Percentiles rank a stretch among this genome's conserved stretches.
These are phyloP conservation scores for Pyrus betulifolia DNA, from an alignment of 306 rosid genomes.

Conservation along the genomic window DNA sequence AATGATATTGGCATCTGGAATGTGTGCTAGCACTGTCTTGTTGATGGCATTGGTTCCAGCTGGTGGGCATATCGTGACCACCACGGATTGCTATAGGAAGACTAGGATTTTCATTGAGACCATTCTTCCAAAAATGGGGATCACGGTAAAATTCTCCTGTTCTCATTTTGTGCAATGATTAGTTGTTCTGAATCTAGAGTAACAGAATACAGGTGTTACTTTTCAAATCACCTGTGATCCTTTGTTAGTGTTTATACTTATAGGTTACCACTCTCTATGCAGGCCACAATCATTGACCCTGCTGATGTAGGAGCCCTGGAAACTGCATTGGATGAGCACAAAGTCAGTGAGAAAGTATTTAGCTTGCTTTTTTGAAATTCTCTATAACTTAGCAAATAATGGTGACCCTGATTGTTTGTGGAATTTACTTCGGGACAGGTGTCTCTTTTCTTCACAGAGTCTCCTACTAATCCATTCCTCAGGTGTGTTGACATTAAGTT, in stretches of 20 bases:
- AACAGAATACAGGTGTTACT: not conserved
- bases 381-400: not conserved
- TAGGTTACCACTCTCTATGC: slow-evolving; percentile 15
- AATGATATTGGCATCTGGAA: slow-evolving; percentile 83
- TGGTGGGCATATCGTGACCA: slow-evolving; percentile 93
- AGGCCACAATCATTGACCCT: slow-evolving; percentile 84
- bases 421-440: slow-evolving; percentile 45
- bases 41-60: slow-evolving; percentile 89
- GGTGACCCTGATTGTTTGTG: slow-evolving; percentile 5
- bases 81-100: slow-evolving; percentile 94
- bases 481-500: slow-evolving; percentile 88
- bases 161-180: not conserved
- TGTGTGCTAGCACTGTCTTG: slow-evolving; percentile 81
- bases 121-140: slow-evolving; percentile 87
- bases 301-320: slow-evolving; percentile 71
- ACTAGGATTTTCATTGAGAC: slow-evolving; percentile 85
- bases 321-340: slow-evolving; percentile 60
- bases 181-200: not conserved
- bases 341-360: slow-evolving; percentile 40
- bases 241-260: slow-evolving; percentile 9
- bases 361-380: not conserved
- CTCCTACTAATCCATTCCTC: slow-evolving; percentile 95
- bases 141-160: slow-evolving; percentile 44
- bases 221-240: not conserved
- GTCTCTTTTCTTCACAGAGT: slow-evolving; percentile 87